Evolutionary conservation across 345 rosid species (phyloP).

Genomic region (Pugionium cornutum): DNA sequence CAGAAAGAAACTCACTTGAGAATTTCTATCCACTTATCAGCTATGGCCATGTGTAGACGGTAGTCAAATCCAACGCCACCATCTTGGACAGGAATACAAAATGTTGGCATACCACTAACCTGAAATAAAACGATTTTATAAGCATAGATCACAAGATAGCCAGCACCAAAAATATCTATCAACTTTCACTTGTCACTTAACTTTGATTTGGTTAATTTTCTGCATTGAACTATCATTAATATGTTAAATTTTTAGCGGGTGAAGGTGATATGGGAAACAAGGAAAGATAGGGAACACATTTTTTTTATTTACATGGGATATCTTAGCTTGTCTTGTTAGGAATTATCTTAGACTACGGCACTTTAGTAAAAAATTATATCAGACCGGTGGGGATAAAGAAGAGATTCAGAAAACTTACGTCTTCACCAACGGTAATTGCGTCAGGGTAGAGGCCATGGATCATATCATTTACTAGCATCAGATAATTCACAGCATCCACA

Average conservation of each 20-base stretch:
- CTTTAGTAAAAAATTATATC: background rate
- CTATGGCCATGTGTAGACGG: constrained; percentile 95
- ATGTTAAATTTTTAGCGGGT: too few relatives aligned
- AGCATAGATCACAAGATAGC: constrained; percentile 12
- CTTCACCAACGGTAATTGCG: constrained; percentile 90
- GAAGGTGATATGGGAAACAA: constrained; percentile 1
- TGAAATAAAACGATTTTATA: constrained; percentile 37
- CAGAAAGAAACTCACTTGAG: constrained; percentile 58
- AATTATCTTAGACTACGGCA: constrained; percentile 3
- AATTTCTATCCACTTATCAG: constrained; percentile 97
- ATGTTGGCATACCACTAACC: constrained; percentile 99
- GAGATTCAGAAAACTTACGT: constrained; percentile 56
- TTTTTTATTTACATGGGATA: too few relatives aligned
- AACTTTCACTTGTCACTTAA: too few relatives aligned
- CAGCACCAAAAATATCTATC: background rate
- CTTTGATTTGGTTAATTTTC: too few relatives aligned
- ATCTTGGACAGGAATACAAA: constrained; percentile 82
- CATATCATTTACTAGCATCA: constrained; percentile 93
- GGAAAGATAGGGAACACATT: background rate
- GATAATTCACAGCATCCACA: constrained; percentile 81
- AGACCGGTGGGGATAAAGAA: constrained; percentile 7
- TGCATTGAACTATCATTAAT: too few relatives aligned
- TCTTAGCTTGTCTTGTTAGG: constrained; percentile 1
- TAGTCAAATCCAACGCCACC: constrained; percentile 99
- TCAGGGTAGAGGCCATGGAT: constrained; percentile 94